Evolutionary conservation across 2,329 filamentous ascomycete species (phyloP).

Genomic region (Fusarium sp.): DNA sequence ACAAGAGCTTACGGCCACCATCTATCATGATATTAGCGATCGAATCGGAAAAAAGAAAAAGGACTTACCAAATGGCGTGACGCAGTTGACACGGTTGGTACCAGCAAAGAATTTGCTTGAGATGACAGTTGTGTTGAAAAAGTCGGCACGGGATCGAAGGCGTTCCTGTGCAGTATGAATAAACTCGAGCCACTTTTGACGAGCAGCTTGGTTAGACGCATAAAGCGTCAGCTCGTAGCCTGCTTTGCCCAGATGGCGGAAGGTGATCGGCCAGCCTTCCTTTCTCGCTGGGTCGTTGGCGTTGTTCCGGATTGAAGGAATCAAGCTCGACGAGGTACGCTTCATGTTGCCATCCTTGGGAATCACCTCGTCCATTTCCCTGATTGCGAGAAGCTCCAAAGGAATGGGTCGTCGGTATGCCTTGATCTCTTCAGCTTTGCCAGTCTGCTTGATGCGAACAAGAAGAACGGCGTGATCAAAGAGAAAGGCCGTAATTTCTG

Average conservation of each 20-base stretch:
- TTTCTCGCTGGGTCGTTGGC: constrained; percentile 65
- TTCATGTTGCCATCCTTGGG: constrained; percentile 83
- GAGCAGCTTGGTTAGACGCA: constrained; percentile 83
- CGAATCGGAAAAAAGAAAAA: constrained; percentile 2
- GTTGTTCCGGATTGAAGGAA: constrained; percentile 63
- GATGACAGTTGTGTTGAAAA: constrained; percentile 79
- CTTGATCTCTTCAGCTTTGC: constrained; percentile 93
- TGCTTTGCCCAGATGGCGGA: constrained; percentile 93
- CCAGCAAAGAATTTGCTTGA: constrained; percentile 69
- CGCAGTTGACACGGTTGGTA: constrained; percentile 89
- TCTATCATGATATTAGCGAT: constrained; percentile 61
- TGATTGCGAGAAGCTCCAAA: constrained; percentile 89
- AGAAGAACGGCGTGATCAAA: constrained; percentile 96
- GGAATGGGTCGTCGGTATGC: constrained; percentile 95
- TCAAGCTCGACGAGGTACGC: constrained; percentile 85
- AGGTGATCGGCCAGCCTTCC: constrained; percentile 93
- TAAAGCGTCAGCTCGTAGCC: constrained; percentile 93
- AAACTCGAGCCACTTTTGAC: constrained; percentile 96
- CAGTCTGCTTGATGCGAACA: constrained; percentile 88
- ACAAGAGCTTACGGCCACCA: constrained; percentile 92
- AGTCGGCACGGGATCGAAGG: constrained; percentile 86
- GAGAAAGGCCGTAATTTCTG: constrained; percentile 92
- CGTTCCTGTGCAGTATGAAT: constrained; percentile 92
- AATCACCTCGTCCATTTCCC: constrained; percentile 96
- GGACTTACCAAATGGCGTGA: constrained; percentile 84